Evolutionary conservation across 75 land plant species (phyloP), one percentile per base, ranked within the genome.

Genomic region (Isoetes taiwanensis): DNA sequence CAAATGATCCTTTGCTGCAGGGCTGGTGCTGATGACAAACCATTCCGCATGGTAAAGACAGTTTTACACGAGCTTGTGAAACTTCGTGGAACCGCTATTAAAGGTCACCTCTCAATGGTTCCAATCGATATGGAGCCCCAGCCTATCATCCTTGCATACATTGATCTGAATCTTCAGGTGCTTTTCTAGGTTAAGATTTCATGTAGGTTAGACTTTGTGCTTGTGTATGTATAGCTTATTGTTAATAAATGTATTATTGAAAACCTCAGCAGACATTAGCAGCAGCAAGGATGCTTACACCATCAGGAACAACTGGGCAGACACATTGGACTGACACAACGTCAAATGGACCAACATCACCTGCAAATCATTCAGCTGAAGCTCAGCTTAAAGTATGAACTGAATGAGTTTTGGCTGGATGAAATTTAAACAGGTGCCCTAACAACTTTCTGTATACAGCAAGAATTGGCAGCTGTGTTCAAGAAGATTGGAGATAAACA

Each of bases 401-500:
- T 54, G 2, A 33, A 14, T 27, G 1, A 31, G 38, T 55, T 2
- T 43, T 20, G 3, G 48, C 48, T 20, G 11, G 11, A 43, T 25
- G 5, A 20, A 20, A 4, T 3, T 3, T 12, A 11, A 3, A 8
- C 32, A 16, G 12, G 31, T 14, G 4, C 32, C n/a, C 30, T 54
- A 24, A 5, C 6, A 54, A 54, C 3, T 24, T 30, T 34, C 43
- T 33, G 33, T 34, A 20, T 42, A 50, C 76, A 94, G 99, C 99
- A 89, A 89, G 99, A 94, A 48, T 86, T 94, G 65, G 99, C 84
- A 56, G 96, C 99, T 14, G 76, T 94, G 29, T 94, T 94, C 69
- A 94, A 94, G 70, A 94, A 94, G 75, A 94, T 94, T 65, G 99
- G 96, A n/a, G 99, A 94, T 62, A 94, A 89, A 66, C 96, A 94